Evolutionary conservation across 2,329 filamentous ascomycete species (phyloP), one percentile per base, ranked within the genome.

Genomic region (Aspergillus sp.): DNA sequence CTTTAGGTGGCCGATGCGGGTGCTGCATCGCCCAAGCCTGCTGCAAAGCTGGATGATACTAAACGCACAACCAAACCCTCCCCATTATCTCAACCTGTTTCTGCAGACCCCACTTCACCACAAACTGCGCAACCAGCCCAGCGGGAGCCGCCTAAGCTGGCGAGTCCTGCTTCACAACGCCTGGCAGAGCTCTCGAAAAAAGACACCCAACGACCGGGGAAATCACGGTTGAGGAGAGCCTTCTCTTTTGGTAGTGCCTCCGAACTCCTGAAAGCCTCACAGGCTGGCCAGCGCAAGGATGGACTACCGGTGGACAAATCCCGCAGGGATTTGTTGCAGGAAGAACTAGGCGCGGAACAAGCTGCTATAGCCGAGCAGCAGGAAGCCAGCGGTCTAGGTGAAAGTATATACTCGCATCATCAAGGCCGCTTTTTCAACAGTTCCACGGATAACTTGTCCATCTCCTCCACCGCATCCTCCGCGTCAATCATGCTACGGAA

Each of bases 231-330:
- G 59, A 86, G 95, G 55, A 85, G 95, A 66, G 95, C 95, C 0
- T 96, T 99, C 69, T 99, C 95, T 0, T 99, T 99, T 75, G 93
- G 95, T 50, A 98, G 93, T 72, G 91, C 93, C 42, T 91, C 93
- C 8, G 95, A 99, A 71, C 86, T 99, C 48, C 85, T 89, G 61
- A 89, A 89, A 70, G 89, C 87, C 11, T 86, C 84, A 5, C 83
- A 88, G 64, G 87, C 79, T 60, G 66, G 71, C 46, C 71, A 73
- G 54, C 78, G 73, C 53, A 74, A 70, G 51, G 73, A 75, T 50
- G 73, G 72, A 64, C 73, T 75, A 40, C 81, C 82, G 48, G 75
- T 81, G 5, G 69, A 76, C 51, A 87, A 84, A 68, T 76, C 89
- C 57, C 86, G 88, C 56, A 90, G 88, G 69, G 84, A 89, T 19